These are phyloP conservation scores for Rhizopogon rudus DNA, from an alignment of 768 basidiomycete genomes.

Conservation along the genomic window DNA sequence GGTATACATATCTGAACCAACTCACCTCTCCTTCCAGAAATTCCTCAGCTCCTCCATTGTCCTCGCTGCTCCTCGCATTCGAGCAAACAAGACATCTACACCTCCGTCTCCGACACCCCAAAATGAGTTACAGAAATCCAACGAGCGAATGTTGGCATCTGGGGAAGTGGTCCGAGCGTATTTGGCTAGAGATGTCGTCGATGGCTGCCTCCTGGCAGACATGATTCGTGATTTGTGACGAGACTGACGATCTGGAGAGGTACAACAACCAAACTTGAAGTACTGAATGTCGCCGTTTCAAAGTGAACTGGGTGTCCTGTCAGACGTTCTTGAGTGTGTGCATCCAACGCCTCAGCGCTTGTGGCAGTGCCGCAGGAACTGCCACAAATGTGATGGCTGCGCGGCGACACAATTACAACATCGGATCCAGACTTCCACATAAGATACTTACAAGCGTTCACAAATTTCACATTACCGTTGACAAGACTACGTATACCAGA, in stretches of 20 bases:
- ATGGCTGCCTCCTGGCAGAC: slow-evolving; percentile 75
- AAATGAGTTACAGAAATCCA: slow-evolving; percentile 96
- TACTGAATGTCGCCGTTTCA: slow-evolving; percentile 9
- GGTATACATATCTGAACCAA: slow-evolving; percentile 4
- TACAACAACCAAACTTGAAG: slow-evolving; percentile 13
- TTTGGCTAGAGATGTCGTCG: slow-evolving; percentile 74
- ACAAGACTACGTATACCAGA: too few relatives aligned
- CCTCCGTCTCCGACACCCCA: slow-evolving; percentile 88
- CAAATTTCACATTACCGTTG: too few relatives aligned
- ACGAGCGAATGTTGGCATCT: slow-evolving; percentile 40
- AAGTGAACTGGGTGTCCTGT: not conserved
- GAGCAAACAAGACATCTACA: slow-evolving; percentile 85
- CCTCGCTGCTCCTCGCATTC: slow-evolving; percentile 80
- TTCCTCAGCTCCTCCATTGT: slow-evolving; percentile 84
- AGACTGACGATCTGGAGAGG: slow-evolving; percentile 7
- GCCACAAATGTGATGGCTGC: not conserved
- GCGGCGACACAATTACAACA: too few relatives aligned
- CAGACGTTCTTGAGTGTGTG: not conserved
- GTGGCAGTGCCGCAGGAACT: not conserved
- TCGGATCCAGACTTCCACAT: too few relatives aligned
- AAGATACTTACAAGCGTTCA: too few relatives aligned
- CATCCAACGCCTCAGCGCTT: slow-evolving; percentile 3
- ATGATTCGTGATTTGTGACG: slow-evolving; percentile 31
- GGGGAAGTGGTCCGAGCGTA: slow-evolving; percentile 55
- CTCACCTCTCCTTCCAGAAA: slow-evolving; percentile 94